These are phyloP conservation scores for Leucocoprinus sp. DNA, from an alignment of 768 basidiomycete genomes.

Conservation along the genomic window DNA sequence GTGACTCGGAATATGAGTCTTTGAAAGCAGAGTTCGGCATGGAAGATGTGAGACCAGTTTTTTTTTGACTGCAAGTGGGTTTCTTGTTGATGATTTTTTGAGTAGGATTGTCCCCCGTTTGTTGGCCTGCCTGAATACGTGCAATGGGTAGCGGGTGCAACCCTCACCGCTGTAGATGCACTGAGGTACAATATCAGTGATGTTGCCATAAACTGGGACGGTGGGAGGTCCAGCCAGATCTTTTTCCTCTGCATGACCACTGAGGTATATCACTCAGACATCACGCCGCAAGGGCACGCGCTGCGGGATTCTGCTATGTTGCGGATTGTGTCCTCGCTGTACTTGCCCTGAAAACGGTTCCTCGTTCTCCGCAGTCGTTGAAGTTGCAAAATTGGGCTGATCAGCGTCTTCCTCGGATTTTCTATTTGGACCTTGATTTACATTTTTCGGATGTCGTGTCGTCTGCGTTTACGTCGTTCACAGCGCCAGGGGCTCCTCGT, in stretches of 20 bases:
- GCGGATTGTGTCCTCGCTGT: conserved; percentile 83
- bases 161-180: conserved; percentile 62
- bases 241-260: not conserved
- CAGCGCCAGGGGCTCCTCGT: conserved; percentile 38
- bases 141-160: conserved; percentile 63
- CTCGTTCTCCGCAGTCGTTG: conserved; percentile 15
- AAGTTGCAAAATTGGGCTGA: not conserved
- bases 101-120: conserved; percentile 81
- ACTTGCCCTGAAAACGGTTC: conserved; percentile 49
- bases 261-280: conserved; percentile 38
- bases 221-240: conserved; percentile 51
- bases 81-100: not conserved
- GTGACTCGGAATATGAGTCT: not conserved
- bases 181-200: conserved; percentile 45
- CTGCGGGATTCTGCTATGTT: conserved; percentile 92
- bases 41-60: conserved; percentile 26
- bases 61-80: not conserved
- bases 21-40: conserved; percentile 39
- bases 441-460: conserved; percentile 90
- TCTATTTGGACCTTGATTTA: conserved; percentile 91
- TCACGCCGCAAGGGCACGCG: conserved; percentile 70
- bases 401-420: conserved; percentile 39
- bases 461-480: conserved; percentile 48
- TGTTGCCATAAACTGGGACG: conserved; percentile 84
- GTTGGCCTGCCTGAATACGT: conserved; percentile 61